These are phyloP conservation scores for Globisporangium uncinulatum DNA, from an alignment of 352 stramenopile species.

Conservation along the genomic window DNA sequence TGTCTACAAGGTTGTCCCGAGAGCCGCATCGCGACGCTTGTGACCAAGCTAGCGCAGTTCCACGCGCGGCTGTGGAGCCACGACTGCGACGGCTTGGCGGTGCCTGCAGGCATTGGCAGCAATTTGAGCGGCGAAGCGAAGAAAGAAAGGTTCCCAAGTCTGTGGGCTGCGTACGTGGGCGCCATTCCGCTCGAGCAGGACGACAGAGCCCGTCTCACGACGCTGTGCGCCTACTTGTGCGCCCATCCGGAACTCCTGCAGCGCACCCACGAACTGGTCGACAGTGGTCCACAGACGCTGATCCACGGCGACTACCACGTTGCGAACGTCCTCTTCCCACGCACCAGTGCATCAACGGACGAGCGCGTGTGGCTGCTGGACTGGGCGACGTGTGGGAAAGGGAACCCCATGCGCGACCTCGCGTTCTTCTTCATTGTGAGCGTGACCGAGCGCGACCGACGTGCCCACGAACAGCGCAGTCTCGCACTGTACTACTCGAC, in stretches of 20 bases:
- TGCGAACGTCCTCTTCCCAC: constrained; percentile 64
- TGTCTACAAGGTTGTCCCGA: constrained; percentile 61
- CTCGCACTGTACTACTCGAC: constrained; percentile 44
- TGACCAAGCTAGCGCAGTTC: constrained; percentile 57
- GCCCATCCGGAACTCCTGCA: constrained; percentile 28
- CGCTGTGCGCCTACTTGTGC: constrained; percentile 46
- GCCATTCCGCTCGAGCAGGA: constrained; percentile 28
- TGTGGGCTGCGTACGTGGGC: constrained; percentile 48
- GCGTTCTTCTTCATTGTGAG: constrained; percentile 84
- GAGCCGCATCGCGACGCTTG: constrained; percentile 30
- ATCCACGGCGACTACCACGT: constrained; percentile 84
- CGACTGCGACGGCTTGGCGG: constrained; percentile 36
- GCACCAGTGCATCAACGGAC: constrained; percentile 10
- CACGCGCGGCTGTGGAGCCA: constrained; percentile 51
- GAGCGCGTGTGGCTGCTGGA: constrained; percentile 62
- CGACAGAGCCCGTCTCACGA: constrained; percentile 24
- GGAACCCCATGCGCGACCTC: constrained; percentile 72
- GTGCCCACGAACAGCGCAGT: constrained; percentile 25
- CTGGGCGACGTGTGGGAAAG: constrained; percentile 71
- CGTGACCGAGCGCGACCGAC: constrained; percentile 42
- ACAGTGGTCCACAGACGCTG: constrained; percentile 42
- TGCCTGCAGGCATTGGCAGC: constrained; percentile 59
- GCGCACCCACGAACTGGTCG: constrained; percentile 45
- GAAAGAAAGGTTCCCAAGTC: constrained; percentile 47
- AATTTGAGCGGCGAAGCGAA: constrained; percentile 60